Base-by-base conservation (phyloP, 306 rosid species). In the Cyclanthera cordifolia region DNA sequence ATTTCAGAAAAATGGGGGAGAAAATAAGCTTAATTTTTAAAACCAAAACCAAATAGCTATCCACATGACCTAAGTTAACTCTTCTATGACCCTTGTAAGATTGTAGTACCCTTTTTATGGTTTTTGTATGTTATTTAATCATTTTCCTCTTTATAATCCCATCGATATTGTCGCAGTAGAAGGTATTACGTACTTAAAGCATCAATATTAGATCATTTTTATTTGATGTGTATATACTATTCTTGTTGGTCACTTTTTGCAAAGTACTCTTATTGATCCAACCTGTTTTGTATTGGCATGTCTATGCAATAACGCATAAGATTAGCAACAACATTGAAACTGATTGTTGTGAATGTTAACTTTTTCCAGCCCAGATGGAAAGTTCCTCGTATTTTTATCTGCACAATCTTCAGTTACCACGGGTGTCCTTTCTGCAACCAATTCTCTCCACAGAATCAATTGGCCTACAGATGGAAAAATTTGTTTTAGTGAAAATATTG, bases 391-490 rank as follows among this genome's bases (percentile, higher is more conserved):
- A 72, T 88, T 91, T 85, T 77, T 88, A 75, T 88, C 96, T 57
- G 88, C 94, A 56, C 82, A 76, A 72, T 72, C 79, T 74, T 77
- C 88, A 27, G 97, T 91, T 78, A 90, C 86, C 72, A 85, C 96
- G 73, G 96, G 97, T 48, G 87, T 86, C 71, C 97, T 86, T 74
- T 73, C 68, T 67, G 88, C 91, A 12, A 91, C 96, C 70, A 73
- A 91, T 73, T 91, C 97, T 49, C 89, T 91, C 79, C 96, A 91
- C 80, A 85, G 93, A 77, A 80, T 88, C 75, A 85, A 86, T 76
- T 91, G 94, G 97, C 84, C 89, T 66, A 55, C 71, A 3, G 81
- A 86, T 78, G 84, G 77, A 49, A 75, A 75, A 48, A 67, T 72
- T 17, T 56, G 48, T 71, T 80, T 82, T 37, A 74, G 78, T 72